Evolutionary conservation across 768 basidiomycete genomes (phyloP).

Genomic region (Russula olivacea): DNA sequence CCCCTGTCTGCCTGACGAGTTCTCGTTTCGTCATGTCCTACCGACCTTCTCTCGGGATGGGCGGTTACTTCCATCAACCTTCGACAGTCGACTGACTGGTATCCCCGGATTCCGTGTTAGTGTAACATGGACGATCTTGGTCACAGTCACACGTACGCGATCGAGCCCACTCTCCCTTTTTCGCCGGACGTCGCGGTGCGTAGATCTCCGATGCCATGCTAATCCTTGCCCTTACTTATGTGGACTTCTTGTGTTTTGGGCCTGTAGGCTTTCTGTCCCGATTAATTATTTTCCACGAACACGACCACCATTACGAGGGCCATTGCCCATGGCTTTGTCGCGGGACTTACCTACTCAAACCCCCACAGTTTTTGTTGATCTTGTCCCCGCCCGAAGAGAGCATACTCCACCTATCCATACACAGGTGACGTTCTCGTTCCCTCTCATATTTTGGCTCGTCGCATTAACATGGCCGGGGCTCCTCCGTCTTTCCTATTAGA

Average conservation of each 20-base stretch:
- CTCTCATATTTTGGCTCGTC: not conserved
- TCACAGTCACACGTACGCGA: constrained; percentile 8
- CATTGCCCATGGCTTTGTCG: not conserved
- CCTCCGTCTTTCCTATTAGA: not conserved
- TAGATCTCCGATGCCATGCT: not conserved
- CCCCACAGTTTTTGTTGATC: constrained; percentile 13
- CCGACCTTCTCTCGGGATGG: not conserved
- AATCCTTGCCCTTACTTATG: not conserved
- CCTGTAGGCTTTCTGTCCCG: constrained; percentile 14
- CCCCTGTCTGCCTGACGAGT: constrained; percentile 1
- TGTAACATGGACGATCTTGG: constrained; percentile 12
- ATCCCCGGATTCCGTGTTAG: constrained; percentile 21
- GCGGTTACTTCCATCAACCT: constrained; percentile 16
- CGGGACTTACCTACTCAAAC: not conserved
- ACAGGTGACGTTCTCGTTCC: constrained; percentile 7
- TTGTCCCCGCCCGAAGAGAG: not conserved
- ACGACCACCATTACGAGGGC: constrained; percentile 12
- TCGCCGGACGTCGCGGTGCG: constrained; percentile 13
- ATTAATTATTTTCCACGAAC: constrained; percentile 16
- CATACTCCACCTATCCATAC: constrained; percentile 12
- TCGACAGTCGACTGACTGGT: constrained; percentile 15
- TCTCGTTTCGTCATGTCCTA: constrained; percentile 10
- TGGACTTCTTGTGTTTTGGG: too few relatives aligned
- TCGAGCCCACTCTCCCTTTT: constrained; percentile 1
- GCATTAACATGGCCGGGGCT: not conserved